phyloP scores from a whole-genome alignment of 306 rosid species.

The Senna siamea region DNA sequence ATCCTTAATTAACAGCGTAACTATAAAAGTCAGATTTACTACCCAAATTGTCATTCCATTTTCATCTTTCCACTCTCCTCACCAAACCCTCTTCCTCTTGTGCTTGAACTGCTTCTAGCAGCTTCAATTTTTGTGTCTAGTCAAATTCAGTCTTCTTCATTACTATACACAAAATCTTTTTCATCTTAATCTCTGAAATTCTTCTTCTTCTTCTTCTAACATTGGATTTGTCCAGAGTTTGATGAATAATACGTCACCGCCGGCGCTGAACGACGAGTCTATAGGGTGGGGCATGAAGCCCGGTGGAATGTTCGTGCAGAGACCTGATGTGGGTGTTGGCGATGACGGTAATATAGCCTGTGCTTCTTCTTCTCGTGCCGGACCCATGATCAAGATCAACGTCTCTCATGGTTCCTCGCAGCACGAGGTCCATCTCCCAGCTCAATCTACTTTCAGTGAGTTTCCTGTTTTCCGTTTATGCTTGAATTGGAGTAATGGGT shows the following conservation, averaged over 20 bases:
- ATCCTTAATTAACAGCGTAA: neutral
- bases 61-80: neutral
- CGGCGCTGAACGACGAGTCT: too few relatives aligned
- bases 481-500: neutral
- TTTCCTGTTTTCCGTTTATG: conserved; percentile 38
- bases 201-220: too few relatives aligned
- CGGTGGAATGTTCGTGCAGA: too few relatives aligned
- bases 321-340: conserved; percentile 5
- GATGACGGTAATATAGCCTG: neutral
- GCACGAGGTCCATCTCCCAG: conserved; percentile 48
- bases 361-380: conserved; percentile 19
- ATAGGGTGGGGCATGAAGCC: too few relatives aligned
- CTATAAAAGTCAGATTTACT: neutral
- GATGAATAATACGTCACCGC: too few relatives aligned
- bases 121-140: neutral
- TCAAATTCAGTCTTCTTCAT: neutral
- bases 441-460: conserved; percentile 56
- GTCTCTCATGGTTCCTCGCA: conserved; percentile 45
- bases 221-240: too few relatives aligned
- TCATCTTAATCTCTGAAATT: neutral
- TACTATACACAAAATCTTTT: neutral
- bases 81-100: neutral
- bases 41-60: neutral
- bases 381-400: conserved; percentile 45
- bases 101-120: neutral